Conservation (phyloP, 2,329 filamentous ascomycete species). For the Cordyceps farinosa region DNA sequence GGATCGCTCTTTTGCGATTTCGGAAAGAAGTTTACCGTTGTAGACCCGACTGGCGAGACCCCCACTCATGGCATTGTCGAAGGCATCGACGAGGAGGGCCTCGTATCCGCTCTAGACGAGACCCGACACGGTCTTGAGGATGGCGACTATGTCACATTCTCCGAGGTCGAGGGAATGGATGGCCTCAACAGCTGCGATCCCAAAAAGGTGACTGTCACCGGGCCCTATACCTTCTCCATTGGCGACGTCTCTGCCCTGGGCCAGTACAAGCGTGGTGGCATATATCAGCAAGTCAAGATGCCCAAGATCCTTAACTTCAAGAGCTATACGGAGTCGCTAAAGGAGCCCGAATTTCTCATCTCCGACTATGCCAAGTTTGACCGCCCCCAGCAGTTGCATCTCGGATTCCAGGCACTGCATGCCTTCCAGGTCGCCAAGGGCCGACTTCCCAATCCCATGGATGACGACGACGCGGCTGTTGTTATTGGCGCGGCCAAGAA, state of each 20-base stretch:
- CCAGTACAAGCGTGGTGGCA: constrained; percentile 80
- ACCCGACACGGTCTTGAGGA: constrained; percentile 93
- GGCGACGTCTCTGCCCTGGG: constrained; percentile 87
- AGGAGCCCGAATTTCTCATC: constrained; percentile 83
- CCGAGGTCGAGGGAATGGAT: constrained; percentile 90
- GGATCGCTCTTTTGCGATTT: constrained; percentile 97
- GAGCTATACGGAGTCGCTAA: constrained; percentile 70
- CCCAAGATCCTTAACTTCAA: constrained; percentile 91
- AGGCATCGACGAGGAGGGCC: constrained; percentile 79
- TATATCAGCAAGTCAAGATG: constrained; percentile 98
- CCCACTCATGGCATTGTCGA: constrained; percentile 85
- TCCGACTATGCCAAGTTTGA: constrained; percentile 99
- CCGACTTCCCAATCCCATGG: constrained; percentile 75
- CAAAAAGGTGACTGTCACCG: constrained; percentile 88
- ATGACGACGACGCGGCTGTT: constrained; percentile 76
- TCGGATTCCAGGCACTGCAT: constrained; percentile 89
- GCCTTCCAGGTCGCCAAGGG: constrained; percentile 74
- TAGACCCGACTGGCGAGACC: constrained; percentile 87
- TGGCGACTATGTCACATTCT: constrained; percentile 93
- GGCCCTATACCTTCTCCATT: constrained; percentile 95
- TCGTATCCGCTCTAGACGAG: constrained; percentile 92
- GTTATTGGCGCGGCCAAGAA: constrained; percentile 71
- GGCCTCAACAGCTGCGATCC: constrained; percentile 77
- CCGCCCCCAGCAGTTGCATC: constrained; percentile 84
- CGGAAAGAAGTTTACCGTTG: constrained; percentile 85